These are phyloP conservation scores for Camelina neglecta DNA, from an alignment of 345 rosid species.

Conservation along the genomic window DNA sequence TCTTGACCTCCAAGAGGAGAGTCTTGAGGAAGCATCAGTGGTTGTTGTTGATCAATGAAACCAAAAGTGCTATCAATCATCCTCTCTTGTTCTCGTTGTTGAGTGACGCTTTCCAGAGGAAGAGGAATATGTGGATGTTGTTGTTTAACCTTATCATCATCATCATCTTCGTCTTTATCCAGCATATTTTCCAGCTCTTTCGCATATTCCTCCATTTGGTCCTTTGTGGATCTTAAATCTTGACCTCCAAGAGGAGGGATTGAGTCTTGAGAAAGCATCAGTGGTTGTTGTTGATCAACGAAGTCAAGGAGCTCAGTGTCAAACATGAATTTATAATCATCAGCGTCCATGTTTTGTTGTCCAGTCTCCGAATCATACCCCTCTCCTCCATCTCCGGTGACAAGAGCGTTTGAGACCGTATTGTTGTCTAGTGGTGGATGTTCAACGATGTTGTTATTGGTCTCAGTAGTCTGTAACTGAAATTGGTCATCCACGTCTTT, in stretches of 20 bases:
- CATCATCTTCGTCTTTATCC: background rate
- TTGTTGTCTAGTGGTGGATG: background rate
- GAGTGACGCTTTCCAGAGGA: background rate
- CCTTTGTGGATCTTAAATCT: background rate
- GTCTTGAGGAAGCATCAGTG: background rate
- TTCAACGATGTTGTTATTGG: background rate
- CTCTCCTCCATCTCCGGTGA: background rate
- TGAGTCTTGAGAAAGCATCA: background rate
- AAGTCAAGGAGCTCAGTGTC: background rate
- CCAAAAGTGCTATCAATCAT: background rate
- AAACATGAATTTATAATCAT: background rate
- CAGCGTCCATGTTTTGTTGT: background rate
- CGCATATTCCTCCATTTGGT: background rate
- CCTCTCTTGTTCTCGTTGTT: background rate
- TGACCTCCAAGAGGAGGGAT: background rate
- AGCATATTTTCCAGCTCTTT: background rate
- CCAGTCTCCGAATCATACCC: background rate
- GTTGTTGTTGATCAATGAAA: background rate
- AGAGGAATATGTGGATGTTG: constrained; percentile 17
- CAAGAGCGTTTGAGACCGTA: background rate
- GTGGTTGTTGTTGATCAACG: background rate
- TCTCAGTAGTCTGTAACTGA: background rate
- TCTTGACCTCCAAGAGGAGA: background rate
- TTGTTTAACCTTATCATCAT: background rate
- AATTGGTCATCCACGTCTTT: background rate